These are phyloP conservation scores for Hawksworthiomyces lignivorus DNA, from an alignment of 2,329 filamentous ascomycete species.

Conservation along the genomic window DNA sequence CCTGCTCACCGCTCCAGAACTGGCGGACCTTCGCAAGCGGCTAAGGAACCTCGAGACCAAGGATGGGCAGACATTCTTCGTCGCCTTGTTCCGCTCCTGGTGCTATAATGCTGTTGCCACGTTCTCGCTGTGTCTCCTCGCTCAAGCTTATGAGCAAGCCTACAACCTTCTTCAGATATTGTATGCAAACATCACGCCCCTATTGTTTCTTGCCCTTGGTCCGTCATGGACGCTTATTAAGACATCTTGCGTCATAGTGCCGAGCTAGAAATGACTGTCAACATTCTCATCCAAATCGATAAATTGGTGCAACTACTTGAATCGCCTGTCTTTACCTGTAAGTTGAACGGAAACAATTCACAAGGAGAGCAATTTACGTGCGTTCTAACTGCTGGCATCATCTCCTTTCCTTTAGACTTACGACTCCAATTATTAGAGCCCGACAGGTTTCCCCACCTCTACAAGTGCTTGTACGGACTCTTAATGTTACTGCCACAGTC, in stretches of 20 bases:
- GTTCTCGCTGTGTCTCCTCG: conserved; percentile 89
- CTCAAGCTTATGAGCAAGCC: conserved; percentile 95
- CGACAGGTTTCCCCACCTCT: conserved; percentile 87
- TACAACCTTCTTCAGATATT: conserved; percentile 95
- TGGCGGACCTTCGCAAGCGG: conserved; percentile 83
- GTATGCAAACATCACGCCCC: too few relatives aligned
- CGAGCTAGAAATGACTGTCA: conserved; percentile 97
- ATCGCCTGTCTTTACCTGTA: conserved; percentile 95
- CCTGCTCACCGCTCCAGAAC: conserved; percentile 90
- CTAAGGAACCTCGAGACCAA: conserved; percentile 84
- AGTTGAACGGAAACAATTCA: conserved; percentile 24
- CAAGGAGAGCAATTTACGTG: not conserved
- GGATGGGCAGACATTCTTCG: conserved; percentile 93
- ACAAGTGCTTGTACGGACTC: conserved; percentile 95
- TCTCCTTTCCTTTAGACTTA: conserved; percentile 54
- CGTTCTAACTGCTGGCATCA: not conserved
- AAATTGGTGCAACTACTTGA: conserved; percentile 95
- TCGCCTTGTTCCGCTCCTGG: conserved; percentile 91
- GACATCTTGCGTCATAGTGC: conserved; percentile 51
- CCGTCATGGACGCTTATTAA: too few relatives aligned
- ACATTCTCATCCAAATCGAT: conserved; percentile 97
- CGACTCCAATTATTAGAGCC: conserved; percentile 91
- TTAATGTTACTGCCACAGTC: conserved; percentile 98
- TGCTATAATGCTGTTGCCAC: conserved; percentile 98
- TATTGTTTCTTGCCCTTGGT: too few relatives aligned